A percentile compares a stretch with the other conserved stretches of the same genome.
These are phyloP conservation scores for Mucor irregularis DNA, from an alignment of 371 early-diverging fungal species.

Conservation along the genomic window DNA sequence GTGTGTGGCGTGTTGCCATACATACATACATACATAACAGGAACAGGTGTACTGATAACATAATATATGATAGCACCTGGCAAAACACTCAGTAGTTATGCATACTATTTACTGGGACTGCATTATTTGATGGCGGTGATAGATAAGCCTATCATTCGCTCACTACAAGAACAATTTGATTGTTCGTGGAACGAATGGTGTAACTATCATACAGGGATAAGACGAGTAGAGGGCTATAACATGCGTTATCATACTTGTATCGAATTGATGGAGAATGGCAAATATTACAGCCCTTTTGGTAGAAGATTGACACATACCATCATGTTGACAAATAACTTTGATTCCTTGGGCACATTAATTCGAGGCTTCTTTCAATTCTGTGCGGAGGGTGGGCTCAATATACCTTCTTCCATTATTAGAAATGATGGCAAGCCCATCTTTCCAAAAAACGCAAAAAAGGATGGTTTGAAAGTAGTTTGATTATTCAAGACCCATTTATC, in stretches of 20 bases:
- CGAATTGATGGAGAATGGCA: not conserved
- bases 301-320: too few relatives aligned
- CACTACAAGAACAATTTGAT: conserved; percentile 7
- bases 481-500: conserved; percentile 1
- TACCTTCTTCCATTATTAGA: not conserved
- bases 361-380: too few relatives aligned
- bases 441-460: not conserved
- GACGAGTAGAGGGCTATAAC: not conserved
- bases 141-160: conserved; percentile 2
- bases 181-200: not conserved
- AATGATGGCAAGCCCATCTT: too few relatives aligned
- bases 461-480: not conserved
- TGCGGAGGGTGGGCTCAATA: too few relatives aligned
- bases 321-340: too few relatives aligned
- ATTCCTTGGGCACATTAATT: too few relatives aligned
- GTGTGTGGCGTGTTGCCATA: not conserved
- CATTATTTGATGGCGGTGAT: conserved; percentile 9
- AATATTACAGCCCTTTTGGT: not conserved
- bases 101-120: conserved; percentile 15
- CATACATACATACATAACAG: not conserved
- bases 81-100: conserved; percentile 18
- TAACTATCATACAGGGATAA: not conserved
- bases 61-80: not conserved
- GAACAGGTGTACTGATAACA: too few relatives aligned
- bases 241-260: not conserved